These are phyloP conservation scores for Calamus simplicifolius DNA, from an alignment of 176 grass and related monocot species.

Conservation along the genomic window DNA sequence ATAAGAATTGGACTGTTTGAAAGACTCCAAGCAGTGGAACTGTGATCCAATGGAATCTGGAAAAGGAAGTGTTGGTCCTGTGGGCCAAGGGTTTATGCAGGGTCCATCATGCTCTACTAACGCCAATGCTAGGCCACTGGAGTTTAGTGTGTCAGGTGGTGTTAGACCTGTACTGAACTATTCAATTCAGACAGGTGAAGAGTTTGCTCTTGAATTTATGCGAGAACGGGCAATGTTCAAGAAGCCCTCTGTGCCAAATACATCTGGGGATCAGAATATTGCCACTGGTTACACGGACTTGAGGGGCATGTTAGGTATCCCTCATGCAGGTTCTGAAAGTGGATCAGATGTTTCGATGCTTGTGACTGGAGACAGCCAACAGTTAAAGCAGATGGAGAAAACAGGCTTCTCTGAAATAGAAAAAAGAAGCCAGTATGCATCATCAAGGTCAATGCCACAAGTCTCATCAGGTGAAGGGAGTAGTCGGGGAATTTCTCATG, in stretches of 20 bases:
- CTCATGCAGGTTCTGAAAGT: conserved; percentile 32
- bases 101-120: conserved; percentile 26
- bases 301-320: conserved; percentile 31
- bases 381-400: conserved; percentile 28
- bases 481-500: conserved; percentile 29
- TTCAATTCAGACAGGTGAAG: conserved; percentile 96
- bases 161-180: conserved; percentile 77
- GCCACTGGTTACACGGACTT: conserved; percentile 43
- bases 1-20: too few species aligned
- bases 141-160: conserved; percentile 22
- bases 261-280: conserved; percentile 39
- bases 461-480: conserved; percentile 41
- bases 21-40: too few species aligned
- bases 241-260: conserved; percentile 40
- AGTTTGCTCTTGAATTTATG: conserved; percentile 96
- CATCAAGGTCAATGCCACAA: conserved; percentile 39
- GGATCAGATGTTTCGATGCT: conserved; percentile 43
- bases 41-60: conserved; percentile 38
- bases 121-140: conserved; percentile 26
- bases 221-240: conserved; percentile 67
- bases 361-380: conserved; percentile 24
- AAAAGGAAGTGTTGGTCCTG: conserved; percentile 29
- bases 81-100: conserved; percentile 23
- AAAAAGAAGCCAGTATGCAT: conserved; percentile 48
- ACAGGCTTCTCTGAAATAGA: conserved; percentile 41